phyloP scores from a whole-genome alignment of 1,284 basidiomycete genomes.

The Sporisorium reilianum region DNA sequence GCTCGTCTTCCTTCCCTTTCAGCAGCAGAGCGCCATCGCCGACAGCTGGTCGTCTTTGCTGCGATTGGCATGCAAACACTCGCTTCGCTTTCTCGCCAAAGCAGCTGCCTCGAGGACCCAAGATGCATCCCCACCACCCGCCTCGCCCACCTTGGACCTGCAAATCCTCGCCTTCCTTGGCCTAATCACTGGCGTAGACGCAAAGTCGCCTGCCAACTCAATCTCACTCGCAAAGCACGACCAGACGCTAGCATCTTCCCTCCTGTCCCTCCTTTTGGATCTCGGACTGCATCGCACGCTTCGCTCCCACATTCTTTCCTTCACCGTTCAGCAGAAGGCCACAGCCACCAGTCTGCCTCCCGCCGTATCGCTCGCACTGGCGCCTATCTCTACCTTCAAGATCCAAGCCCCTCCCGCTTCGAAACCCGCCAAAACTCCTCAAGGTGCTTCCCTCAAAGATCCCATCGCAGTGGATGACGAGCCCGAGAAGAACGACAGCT shows the following conservation, averaged over 20 bases:
- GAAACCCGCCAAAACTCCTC: neutral
- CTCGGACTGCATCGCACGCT: slow-evolving; percentile 41
- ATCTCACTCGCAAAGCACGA: slow-evolving; percentile 4
- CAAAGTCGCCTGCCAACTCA: slow-evolving; percentile 21
- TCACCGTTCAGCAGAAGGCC: slow-evolving; percentile 35
- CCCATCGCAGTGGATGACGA: slow-evolving; percentile 30
- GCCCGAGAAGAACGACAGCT: neutral
- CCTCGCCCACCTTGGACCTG: slow-evolving; percentile 15
- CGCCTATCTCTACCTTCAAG: slow-evolving; percentile 36
- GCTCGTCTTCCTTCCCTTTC: slow-evolving; percentile 35
- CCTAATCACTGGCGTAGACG: slow-evolving; percentile 24
- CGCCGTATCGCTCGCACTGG: slow-evolving; percentile 38
- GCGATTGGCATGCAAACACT: slow-evolving; percentile 31
- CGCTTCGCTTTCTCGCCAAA: slow-evolving; percentile 28
- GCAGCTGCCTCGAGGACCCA: slow-evolving; percentile 11
- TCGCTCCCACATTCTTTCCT: slow-evolving; percentile 34
- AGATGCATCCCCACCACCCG: neutral
- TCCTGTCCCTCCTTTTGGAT: slow-evolving; percentile 33
- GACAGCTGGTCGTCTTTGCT: slow-evolving; percentile 27
- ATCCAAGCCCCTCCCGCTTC: neutral
- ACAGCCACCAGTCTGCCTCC: slow-evolving; percentile 19
- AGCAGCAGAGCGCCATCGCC: neutral
- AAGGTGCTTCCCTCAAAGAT: slow-evolving; percentile 10
- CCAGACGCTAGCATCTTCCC: slow-evolving; percentile 17
- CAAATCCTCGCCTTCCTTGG: slow-evolving; percentile 32